Base-by-base conservation (phyloP, 164 flowering plant species). In the Protea cynaroides region DNA sequence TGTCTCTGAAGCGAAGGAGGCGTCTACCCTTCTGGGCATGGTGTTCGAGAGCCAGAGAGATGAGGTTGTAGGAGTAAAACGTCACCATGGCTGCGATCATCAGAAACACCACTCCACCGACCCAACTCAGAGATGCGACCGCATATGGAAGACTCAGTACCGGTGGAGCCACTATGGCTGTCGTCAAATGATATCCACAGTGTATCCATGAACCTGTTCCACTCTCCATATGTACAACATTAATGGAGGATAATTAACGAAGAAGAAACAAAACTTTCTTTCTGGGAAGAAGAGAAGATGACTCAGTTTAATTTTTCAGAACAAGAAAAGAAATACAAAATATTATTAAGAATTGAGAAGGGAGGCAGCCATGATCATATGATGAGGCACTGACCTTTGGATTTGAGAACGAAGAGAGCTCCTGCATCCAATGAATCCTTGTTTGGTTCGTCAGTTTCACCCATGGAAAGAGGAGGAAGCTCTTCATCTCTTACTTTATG, bases 81-180 rank as follows among this genome's bases (percentile, higher is more conserved):
- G 87, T 90, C 43, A 93, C 91, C 8, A 75, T 12, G 6, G 86
- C 96, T 36, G 87, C 98, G 5, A 83, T 58, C 2, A 75, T 71
- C 17, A 93, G 67, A 44, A 79, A 69, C 0, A 77, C 0, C 2
- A 90, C 49, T 59, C 96, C 98, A 19, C 71, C 84, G 0, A 67
- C 63, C 98, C 98, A 93, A 24, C 98, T 95, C 3, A 93, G 74
- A 12, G 80, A 80, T 0, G 80, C 76, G 15, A 93, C 83, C 0
- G 98, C 98, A 49, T 78, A 89, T 0, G 97, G 98, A 0, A 93
- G 84, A 62, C 96, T 89, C 38, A 93, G 72, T 1, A 93, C 80
- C 1, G 97, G 50, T 7, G 98, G 98, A 0, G 92, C 96, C 0
- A 93, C 98, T 0, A 93, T 93, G 19, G 98, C 87, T 2, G 97